A percentile compares a stretch with the other conserved stretches of the same genome.
Conservation (phyloP, 2,329 filamentous ascomycete genomes). For the Beauveria sp. region DNA sequence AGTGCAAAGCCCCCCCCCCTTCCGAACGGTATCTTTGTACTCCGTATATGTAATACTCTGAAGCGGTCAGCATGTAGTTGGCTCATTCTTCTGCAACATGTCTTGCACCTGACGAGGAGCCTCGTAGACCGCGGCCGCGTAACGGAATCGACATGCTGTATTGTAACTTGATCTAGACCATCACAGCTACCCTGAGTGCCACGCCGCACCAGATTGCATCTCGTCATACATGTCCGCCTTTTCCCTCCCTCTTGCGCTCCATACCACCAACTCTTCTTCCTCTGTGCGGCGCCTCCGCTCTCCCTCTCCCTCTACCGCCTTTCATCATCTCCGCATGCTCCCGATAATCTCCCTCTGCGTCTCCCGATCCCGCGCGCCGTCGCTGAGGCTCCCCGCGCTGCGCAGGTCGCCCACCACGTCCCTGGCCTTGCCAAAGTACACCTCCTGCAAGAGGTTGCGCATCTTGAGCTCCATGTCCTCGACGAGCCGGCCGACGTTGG, state of each 20-base stretch:
- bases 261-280: not conserved
- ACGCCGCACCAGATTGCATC: not conserved
- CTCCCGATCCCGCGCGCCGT: slow-evolving; percentile 74
- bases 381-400: slow-evolving; percentile 76
- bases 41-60: too few species aligned
- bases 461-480: slow-evolving; percentile 99
- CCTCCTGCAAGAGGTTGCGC: slow-evolving; percentile 95
- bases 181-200: not conserved
- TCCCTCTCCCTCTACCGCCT: not conserved
- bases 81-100: too few species aligned
- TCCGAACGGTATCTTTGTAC: too few species aligned
- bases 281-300: not conserved
- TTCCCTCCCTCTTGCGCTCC: not conserved
- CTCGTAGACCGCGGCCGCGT: not conserved
- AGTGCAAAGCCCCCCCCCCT: too few species aligned
- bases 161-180: not conserved
- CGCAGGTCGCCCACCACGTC: slow-evolving; percentile 94
- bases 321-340: slow-evolving; percentile 37
- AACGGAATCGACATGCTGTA: not conserved
- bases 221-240: not conserved
- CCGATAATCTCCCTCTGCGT: slow-evolving; percentile 84
- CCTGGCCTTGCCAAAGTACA: slow-evolving; percentile 99
- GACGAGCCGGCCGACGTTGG: slow-evolving; percentile 87
- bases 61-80: too few species aligned
- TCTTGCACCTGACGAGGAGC: too few species aligned